Evolutionary conservation across 2,329 filamentous ascomycete genomes (phyloP), one percentile per base, ranked within the genome.

Genomic region (Pestalotiopsis sp.): DNA sequence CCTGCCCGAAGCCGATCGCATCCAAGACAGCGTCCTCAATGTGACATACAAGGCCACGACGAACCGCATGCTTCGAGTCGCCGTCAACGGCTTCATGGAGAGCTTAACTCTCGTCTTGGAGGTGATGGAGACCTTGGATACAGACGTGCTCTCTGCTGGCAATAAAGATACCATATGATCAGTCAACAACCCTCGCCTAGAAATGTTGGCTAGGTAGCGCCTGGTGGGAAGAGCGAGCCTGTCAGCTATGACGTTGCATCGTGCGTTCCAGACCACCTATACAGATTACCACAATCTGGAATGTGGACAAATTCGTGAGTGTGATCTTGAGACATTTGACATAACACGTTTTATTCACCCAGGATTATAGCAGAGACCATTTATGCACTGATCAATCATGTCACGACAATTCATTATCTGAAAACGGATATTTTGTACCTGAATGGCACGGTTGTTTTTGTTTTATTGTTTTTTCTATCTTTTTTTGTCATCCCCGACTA

Each of bases 71-170:
- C 86, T 99, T 69, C 91, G 96, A 59, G 96, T 99, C 2, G 93
- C 95, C 3, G 95, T 98, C 68, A 98, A 98, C 82, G 94, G 94
- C 11, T 98, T 98, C 81, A 94, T 98, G 86, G 95, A 98, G 76
- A 97, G 92, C 74, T 80, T 98, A 68, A 89, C 90, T 66, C 89
- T 98, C 4, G 91, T 98, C 1, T 80, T 98, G 57, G 93, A 94
- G 67, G 92, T 97, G 17, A 97, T 98, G 92, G 90, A 93, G 80
- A 92, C 97, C 78, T 81, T 98, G 75, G 95, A 98, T 80, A 89
- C 91, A 31, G 95, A 98, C 82, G 91, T 96, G 2, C 78, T 97
- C 52, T 88, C 71, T 2, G 74, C 68, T 74, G 74, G 70, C 17
- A 69, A 56, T 36, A 25, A 68, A 36, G 57, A 62, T 39, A 39